phyloP scores from a whole-genome alignment of 331 rosid genomes.

The Quercus tomentella region DNA sequence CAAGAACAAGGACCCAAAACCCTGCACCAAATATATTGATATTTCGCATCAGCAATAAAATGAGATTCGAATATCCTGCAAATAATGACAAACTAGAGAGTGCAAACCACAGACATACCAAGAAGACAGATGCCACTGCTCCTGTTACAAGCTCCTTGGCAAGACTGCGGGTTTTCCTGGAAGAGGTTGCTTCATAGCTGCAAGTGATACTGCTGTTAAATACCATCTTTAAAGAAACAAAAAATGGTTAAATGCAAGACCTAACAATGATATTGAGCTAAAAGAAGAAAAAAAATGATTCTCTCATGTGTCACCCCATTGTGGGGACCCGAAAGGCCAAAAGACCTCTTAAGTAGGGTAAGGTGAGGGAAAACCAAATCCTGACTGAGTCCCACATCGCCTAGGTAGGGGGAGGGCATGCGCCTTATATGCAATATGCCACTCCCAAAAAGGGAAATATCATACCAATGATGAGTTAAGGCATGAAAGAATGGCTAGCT shows the following conservation, averaged over 20 bases:
- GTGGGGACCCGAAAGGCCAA: too few relatives aligned
- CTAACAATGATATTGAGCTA: background rate
- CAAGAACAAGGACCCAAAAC: constrained; percentile 93
- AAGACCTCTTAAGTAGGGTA: too few relatives aligned
- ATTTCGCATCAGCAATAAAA: background rate
- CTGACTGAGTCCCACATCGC: too few relatives aligned
- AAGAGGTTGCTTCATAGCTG: constrained; percentile 92
- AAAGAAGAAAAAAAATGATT: background rate
- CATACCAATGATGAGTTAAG: too few relatives aligned
- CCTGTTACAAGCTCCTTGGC: constrained; percentile 76
- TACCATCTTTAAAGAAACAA: background rate
- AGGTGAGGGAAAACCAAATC: too few relatives aligned
- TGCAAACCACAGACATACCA: constrained; percentile 46
- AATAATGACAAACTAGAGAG: background rate
- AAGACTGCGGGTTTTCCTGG: constrained; percentile 83
- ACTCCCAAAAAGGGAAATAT: too few relatives aligned
- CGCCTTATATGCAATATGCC: too few relatives aligned
- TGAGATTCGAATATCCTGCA: background rate
- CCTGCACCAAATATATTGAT: constrained; percentile 47
- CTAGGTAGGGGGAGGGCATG: too few relatives aligned
- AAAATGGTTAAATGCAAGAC: background rate
- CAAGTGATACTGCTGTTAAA: constrained; percentile 16
- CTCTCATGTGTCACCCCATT: background rate
- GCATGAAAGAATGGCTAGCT: too few relatives aligned
- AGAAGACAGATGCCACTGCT: constrained; percentile 83